Base-by-base conservation (phyloP, 192 early-diverging fungal species). In the Obelidium mucronatum region DNA sequence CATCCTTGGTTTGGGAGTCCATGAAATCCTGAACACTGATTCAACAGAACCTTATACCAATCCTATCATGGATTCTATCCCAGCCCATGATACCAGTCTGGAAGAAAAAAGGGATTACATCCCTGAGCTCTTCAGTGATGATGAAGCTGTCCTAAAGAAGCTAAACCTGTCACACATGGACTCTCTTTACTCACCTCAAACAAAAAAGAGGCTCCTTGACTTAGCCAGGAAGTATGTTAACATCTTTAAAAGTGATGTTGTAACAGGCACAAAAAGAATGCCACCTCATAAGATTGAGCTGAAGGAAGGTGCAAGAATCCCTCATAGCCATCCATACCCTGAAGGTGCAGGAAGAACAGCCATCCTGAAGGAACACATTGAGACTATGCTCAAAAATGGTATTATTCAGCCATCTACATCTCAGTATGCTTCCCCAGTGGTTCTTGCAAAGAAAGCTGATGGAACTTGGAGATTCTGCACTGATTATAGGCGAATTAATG, bases 401-500 rank as follows among this genome's bases (percentile, higher is more conserved):
- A 77, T 86, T n/a, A 86, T 88, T 19, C 34, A 55, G 0, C 67
- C 73, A 0, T 80, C 79, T 1, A 22, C 51, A 0, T 85, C 82
- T 19, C 86, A 82, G 0, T 86, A 80, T 79, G 77, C 74, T 1
- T 77, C 81, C 2, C 86, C 81, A 2, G 84, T 84, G 0, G 54
- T 80, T 0, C 68, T 89, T 39, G 81, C 79, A 0, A 70, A 72
- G 2, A 89, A 87, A 67, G 86, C 85, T 30, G 81, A 85, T 64
- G 88, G 88, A 8, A 52, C 67, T 3, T 26, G 87, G 37, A 53
- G 83, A 0, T 72, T 90, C 40, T 91, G 89, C 36, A 58, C 87
- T 0, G 85, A 89, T 62, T 90, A 84, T 58, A 67, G 85, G 34
- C 80, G 75, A 13, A 61, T 92, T 1, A 90, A 89, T 66, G 52